Evolutionary conservation across 2,329 filamentous ascomycete genomes (phyloP), one percentile per base, ranked within the genome.

Genomic region (Fonsecaea erecta): DNA sequence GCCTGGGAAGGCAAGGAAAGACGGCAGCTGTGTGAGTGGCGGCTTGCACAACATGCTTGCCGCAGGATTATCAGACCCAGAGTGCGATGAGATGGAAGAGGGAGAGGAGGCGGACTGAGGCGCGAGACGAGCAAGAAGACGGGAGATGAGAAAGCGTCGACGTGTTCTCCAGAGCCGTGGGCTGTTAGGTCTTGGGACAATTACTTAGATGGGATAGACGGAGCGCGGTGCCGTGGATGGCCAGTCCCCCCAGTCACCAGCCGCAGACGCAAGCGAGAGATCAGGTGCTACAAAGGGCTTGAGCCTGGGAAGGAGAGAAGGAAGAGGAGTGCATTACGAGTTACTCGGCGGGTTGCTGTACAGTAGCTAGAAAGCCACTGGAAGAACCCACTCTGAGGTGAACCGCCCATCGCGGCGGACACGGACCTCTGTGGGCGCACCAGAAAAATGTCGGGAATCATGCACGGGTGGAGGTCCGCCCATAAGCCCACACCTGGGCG

Each of bases 31-130:
- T 26, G 32, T 51, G 62, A 30, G 62, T 43, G 52, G 37, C 40
- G 28, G 60, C 46, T n/a, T 57, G 56, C 32, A 51, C 61, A 46
- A 64, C 66, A 68, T 66, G 61, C 60, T 65, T 62, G 65, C 59
- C 59, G 61, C 55, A 26, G 43, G 12, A 46, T 18, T 7, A 12
- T 40, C 16, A 21, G 24, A 32, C 8, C n/a, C 11, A 48, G 28
- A 2, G 24, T 35, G 35, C 24, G 35, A 40, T 34, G 37, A 32
- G 43, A 60, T n/a, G n/a, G n/a, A n/a, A 7, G 18, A 48, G 26
- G 40, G 21, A 55, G 40, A 18, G 32, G 24, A 35, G 21, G 24
- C 32, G 5, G 37, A 2, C 5, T n/a, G 46, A 30, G 28, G 46
- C 43, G 24, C 34, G 9, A 37, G 16, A 24, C 16, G n/a, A 28